phyloP scores from a whole-genome alignment of 2,329 filamentous ascomycete genomes.

The Fusarium chlamydosporum region DNA sequence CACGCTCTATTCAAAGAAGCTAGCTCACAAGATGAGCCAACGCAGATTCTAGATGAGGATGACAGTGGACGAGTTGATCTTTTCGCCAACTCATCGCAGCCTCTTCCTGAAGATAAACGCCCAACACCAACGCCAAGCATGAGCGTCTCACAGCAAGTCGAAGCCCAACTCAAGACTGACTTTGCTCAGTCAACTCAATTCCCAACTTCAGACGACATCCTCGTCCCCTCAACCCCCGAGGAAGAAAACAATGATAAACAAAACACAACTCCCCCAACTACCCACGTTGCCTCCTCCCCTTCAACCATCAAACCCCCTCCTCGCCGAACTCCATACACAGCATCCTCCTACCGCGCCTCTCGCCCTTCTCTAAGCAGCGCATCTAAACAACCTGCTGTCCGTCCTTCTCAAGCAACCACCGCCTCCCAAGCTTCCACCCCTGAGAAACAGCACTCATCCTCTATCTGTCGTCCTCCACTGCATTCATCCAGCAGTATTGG shows the following conservation, averaged over 20 bases:
- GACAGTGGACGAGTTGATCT: conserved; percentile 42
- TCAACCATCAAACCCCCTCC: conserved; percentile 41
- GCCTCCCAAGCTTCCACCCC: conserved; percentile 56
- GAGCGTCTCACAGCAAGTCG: conserved; percentile 67
- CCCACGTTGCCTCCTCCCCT: conserved; percentile 27
- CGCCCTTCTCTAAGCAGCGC: conserved; percentile 35
- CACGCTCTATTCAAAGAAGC: conserved; percentile 61
- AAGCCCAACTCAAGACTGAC: conserved; percentile 65
- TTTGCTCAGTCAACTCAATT: conserved; percentile 58
- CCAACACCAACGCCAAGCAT: conserved; percentile 48
- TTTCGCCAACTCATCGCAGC: conserved; percentile 42
- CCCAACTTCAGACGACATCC: conserved; percentile 51
- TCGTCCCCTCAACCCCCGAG: conserved; percentile 56
- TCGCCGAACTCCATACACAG: conserved; percentile 26
- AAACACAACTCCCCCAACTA: conserved; percentile 33
- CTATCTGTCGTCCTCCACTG: conserved; percentile 29
- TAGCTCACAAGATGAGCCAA: conserved; percentile 43
- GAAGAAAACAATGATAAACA: conserved; percentile 20
- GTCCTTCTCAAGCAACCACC: conserved; percentile 57
- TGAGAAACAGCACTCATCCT: conserved; percentile 42
- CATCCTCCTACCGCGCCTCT: conserved; percentile 40
- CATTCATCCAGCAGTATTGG: conserved; percentile 48
- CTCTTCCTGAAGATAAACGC: conserved; percentile 16
- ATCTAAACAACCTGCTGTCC: conserved; percentile 32
- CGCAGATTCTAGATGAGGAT: conserved; percentile 29